These are phyloP conservation scores for Candida maesae DNA, from an alignment of 805 yeast species.

Conservation along the genomic window DNA sequence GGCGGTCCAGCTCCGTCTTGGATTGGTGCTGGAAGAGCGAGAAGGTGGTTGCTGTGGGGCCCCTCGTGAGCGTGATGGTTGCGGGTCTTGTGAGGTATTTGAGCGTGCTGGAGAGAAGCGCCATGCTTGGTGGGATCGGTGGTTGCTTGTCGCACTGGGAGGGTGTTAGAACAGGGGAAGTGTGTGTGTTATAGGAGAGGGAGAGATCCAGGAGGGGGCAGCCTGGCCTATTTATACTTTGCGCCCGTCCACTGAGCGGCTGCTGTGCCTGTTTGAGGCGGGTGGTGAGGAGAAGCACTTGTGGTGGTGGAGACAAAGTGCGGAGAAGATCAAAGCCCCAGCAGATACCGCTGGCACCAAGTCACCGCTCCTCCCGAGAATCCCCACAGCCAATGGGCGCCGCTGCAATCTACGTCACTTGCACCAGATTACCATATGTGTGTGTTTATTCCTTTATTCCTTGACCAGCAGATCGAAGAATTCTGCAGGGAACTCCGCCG, in stretches of 20 bases:
- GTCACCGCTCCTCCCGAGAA: too few relatives aligned
- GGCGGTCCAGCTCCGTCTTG: conserved; percentile 2
- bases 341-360: not conserved
- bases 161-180: too few relatives aligned
- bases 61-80: conserved; percentile 9
- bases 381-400: too few relatives aligned
- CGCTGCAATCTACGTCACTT: not conserved
- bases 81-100: conserved; percentile 16
- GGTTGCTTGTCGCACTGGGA: not conserved
- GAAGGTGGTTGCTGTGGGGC: conserved; percentile 10
- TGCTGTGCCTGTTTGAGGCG: too few relatives aligned
- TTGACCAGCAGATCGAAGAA: conserved; percentile 18
- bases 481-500: conserved; percentile 26
- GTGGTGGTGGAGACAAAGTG: not conserved
- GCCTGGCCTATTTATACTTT: too few relatives aligned
- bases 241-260: too few relatives aligned
- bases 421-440: not conserved
- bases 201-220: too few relatives aligned
- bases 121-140: not conserved
- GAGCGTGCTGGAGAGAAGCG: conserved; percentile 11
- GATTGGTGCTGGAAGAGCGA: conserved; percentile 11
- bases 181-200: too few relatives aligned
- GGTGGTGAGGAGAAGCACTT: not conserved
- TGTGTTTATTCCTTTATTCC: not conserved
- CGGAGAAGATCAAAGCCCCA: too few relatives aligned